Percentiles rank a stretch among this genome's conserved stretches.
These are phyloP conservation scores for Anthoceros angustus DNA, from an alignment of 225 moss, liverwort and hornwort species.

Conservation along the genomic window DNA sequence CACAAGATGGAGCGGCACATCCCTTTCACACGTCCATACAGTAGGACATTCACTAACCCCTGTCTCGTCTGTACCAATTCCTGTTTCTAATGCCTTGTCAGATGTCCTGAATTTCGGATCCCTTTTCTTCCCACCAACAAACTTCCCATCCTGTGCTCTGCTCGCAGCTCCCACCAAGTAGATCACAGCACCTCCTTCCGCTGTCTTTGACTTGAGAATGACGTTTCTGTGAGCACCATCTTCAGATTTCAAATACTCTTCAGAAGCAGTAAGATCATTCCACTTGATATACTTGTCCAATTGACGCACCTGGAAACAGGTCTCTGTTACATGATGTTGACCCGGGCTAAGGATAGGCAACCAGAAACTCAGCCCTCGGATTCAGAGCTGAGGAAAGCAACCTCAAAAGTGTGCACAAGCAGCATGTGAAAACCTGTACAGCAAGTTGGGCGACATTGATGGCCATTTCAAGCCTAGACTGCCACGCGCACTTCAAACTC, in stretches of 20 bases:
- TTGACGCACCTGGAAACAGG: slow-evolving; percentile 46
- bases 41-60: not conserved
- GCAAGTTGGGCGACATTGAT: slow-evolving; percentile 59
- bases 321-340: not conserved
- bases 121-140: not conserved
- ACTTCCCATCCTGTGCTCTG: not conserved
- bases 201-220: slow-evolving; percentile 22
- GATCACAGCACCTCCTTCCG: slow-evolving; percentile 19
- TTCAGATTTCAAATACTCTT: slow-evolving; percentile 21
- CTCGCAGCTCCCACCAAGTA: slow-evolving; percentile 20
- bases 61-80: not conserved
- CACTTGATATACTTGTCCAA: slow-evolving; percentile 71
- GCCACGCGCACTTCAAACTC: slow-evolving; percentile 68
- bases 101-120: not conserved
- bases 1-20: not conserved
- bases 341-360: not conserved
- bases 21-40: not conserved
- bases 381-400: slow-evolving; percentile 6
- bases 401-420: slow-evolving; percentile 9
- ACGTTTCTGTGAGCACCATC: not conserved
- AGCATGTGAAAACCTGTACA: slow-evolving; percentile 40
- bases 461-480: slow-evolving; percentile 49
- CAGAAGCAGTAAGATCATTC: slow-evolving; percentile 47
- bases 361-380: not conserved
- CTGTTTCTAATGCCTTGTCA: too few species aligned